A percentile compares a stretch with the other conserved stretches of the same genome.
These are phyloP conservation scores for Leccinellum albellum DNA, from an alignment of 768 basidiomycete genomes.

Conservation along the genomic window DNA sequence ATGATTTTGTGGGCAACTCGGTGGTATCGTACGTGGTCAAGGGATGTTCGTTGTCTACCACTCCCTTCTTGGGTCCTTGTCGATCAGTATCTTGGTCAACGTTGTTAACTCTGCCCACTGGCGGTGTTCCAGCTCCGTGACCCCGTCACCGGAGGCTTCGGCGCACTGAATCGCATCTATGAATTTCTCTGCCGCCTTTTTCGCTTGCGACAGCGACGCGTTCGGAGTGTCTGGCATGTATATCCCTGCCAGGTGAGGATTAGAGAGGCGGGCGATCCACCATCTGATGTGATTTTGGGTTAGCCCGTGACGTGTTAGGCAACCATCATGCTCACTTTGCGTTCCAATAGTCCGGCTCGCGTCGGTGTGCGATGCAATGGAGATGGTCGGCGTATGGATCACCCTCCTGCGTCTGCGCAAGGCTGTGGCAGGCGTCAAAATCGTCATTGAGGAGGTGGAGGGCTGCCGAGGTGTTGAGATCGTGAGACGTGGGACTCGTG, in stretches of 20 bases:
- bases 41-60: neutral
- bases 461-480: neutral
- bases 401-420: conserved; percentile 18
- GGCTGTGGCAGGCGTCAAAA: conserved; percentile 16
- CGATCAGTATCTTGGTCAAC: conserved; percentile 16
- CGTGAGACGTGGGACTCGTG: neutral
- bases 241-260: conserved; percentile 15
- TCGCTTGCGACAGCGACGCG: conserved; percentile 9
- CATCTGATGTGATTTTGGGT: conserved; percentile 9
- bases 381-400: conserved; percentile 21
- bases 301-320: neutral
- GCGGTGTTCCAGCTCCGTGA: conserved; percentile 14
- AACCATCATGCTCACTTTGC: conserved; percentile 5
- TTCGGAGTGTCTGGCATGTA: conserved; percentile 6
- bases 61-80: neutral
- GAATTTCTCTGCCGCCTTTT: conserved; percentile 5
- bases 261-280: conserved; percentile 15
- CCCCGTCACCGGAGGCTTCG: conserved; percentile 6
- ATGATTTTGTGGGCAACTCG: neutral
- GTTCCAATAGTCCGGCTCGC: conserved; percentile 23
- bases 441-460: conserved; percentile 23
- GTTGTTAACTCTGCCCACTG: conserved; percentile 21
- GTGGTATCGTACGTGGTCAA: neutral
- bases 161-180: conserved; percentile 13
- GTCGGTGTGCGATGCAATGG: conserved; percentile 21